A percentile compares a stretch with the other conserved stretches of the same genome.
Conservation (phyloP, 768 basidiomycete genomes). For the Ephemerocybe angulata region DNA sequence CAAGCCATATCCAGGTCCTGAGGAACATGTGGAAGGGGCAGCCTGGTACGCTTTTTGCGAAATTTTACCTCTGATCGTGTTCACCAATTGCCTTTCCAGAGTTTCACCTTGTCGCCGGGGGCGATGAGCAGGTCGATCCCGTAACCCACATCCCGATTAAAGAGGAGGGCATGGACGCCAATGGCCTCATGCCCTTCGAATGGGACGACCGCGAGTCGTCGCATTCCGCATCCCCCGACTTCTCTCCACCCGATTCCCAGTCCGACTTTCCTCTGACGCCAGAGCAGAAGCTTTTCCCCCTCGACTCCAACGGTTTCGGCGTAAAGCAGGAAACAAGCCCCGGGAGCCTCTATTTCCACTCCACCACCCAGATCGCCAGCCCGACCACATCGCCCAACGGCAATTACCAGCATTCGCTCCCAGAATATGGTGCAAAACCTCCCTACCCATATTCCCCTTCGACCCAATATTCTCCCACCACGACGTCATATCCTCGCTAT, state of each 20-base stretch:
- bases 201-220: constrained; percentile 42
- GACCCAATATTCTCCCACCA: constrained; percentile 14
- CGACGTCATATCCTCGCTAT: constrained; percentile 21
- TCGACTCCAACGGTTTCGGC: constrained; percentile 14
- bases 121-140: constrained; percentile 64
- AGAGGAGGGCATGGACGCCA: constrained; percentile 47
- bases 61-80: constrained; percentile 5
- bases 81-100: constrained; percentile 31
- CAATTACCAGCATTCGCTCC: constrained; percentile 25
- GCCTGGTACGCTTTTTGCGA: constrained; percentile 44
- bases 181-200: constrained; percentile 41
- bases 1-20: constrained; percentile 83
- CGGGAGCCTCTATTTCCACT: constrained; percentile 5
- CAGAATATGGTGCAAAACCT: constrained; percentile 17
- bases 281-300: constrained; percentile 30
- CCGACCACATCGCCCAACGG: constrained; percentile 31
- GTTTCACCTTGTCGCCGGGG: constrained; percentile 76
- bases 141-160: constrained; percentile 50
- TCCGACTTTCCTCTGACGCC: constrained; percentile 47
- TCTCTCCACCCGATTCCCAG: constrained; percentile 42
- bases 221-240: constrained; percentile 42
- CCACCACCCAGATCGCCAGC: constrained; percentile 15
- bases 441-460: constrained; percentile 14
- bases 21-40: constrained; percentile 89
- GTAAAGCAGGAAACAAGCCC: constrained; percentile 10